Evolutionary conservation across 352 stramenopile species (phyloP).

Genomic region (Blastocystis sp.): DNA sequence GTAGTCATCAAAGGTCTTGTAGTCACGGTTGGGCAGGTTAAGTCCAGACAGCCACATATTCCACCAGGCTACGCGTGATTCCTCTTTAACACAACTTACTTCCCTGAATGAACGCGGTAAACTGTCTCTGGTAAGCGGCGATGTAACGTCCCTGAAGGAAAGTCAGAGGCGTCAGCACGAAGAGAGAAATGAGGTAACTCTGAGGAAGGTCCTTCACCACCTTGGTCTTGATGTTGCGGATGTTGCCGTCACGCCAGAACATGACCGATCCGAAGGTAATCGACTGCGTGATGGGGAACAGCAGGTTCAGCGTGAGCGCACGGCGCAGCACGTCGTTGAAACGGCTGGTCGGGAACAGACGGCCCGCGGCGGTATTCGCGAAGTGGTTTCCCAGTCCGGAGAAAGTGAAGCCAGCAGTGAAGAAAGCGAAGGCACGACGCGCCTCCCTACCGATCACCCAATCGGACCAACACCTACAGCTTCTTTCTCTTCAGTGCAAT

Average conservation of each 20-base stretch:
- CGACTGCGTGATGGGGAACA: slow-evolving; percentile 52
- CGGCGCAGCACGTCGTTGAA: slow-evolving; percentile 45
- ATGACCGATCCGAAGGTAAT: slow-evolving; percentile 49
- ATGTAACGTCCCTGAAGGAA: slow-evolving; percentile 51
- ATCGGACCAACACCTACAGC: neutral
- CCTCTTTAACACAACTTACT: neutral
- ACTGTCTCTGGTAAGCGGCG: slow-evolving; percentile 16
- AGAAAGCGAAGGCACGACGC: slow-evolving; percentile 52
- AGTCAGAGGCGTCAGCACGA: slow-evolving; percentile 24
- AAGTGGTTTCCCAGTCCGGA: slow-evolving; percentile 42
- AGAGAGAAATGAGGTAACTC: slow-evolving; percentile 42
- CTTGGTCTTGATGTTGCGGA: slow-evolving; percentile 36
- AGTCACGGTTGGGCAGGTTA: slow-evolving; percentile 47
- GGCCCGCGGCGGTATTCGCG: slow-evolving; percentile 24
- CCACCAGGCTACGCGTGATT: slow-evolving; percentile 17
- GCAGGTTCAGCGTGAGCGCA: neutral
- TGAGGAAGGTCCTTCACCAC: slow-evolving; percentile 53
- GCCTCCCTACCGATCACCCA: slow-evolving; percentile 18
- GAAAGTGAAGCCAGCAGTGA: slow-evolving; percentile 50
- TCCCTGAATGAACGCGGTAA: slow-evolving; percentile 43
- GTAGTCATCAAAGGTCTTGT: slow-evolving; percentile 50
- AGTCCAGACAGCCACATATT: slow-evolving; percentile 56
- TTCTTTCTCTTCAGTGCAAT: slow-evolving; percentile 55
- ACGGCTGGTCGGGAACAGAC: slow-evolving; percentile 44
- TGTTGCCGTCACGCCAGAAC: slow-evolving; percentile 50